phyloP scores from a whole-genome alignment of 192 early-diverging fungal species.

The Backusella westeae region DNA sequence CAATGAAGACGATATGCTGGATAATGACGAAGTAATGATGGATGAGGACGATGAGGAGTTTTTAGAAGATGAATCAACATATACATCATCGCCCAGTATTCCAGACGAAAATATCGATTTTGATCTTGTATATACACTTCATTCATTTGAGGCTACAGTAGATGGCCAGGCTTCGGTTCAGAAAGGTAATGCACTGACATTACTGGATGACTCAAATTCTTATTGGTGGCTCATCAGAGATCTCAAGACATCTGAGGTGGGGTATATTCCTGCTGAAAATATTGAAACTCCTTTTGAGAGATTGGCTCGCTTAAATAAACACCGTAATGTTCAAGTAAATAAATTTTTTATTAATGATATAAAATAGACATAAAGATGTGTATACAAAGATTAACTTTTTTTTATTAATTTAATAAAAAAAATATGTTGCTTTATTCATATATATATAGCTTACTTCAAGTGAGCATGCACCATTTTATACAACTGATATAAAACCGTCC shows the following conservation, averaged over 20 bases:
- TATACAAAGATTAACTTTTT: not conserved
- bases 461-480: conserved; percentile 39
- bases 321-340: conserved; percentile 60
- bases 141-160: conserved; percentile 76
- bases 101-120: conserved; percentile 67
- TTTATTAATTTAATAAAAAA: conserved; percentile 2
- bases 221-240: conserved; percentile 77
- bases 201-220: conserved; percentile 76
- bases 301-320: conserved; percentile 72
- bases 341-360: not conserved
- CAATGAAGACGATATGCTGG: conserved; percentile 24
- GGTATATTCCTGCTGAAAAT: conserved; percentile 85
- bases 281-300: conserved; percentile 79
- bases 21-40: conserved; percentile 25
- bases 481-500: conserved; percentile 6
- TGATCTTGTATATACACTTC: conserved; percentile 73
- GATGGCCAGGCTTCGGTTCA: conserved; percentile 80
- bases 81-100: conserved; percentile 39
- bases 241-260: conserved; percentile 64
- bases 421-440: not conserved
- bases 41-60: conserved; percentile 33
- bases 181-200: conserved; percentile 65
- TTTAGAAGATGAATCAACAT: conserved; percentile 37
- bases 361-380: not conserved
- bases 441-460: conserved; percentile 55